Conservation (phyloP, 148 eudicot species). For the Rhododendron ovatum region DNA sequence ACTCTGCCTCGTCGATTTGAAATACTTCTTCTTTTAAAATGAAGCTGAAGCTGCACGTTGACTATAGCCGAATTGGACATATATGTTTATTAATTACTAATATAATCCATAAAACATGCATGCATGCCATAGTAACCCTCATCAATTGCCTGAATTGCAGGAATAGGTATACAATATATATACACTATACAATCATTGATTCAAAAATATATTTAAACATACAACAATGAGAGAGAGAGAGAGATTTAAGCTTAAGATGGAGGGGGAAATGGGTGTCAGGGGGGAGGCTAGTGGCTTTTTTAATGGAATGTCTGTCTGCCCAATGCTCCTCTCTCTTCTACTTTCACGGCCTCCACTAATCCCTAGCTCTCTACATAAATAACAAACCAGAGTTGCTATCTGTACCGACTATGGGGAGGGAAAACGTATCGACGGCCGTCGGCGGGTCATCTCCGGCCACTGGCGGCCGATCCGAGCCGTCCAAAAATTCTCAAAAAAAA, state of each 20-base stretch:
- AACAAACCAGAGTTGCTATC: too few species aligned
- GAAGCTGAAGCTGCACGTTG: not conserved
- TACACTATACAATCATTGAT: not conserved
- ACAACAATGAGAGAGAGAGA: not conserved
- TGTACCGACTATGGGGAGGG: too few species aligned
- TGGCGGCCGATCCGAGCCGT: too few species aligned
- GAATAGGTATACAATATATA: not conserved
- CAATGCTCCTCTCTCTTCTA: not conserved
- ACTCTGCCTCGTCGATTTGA: not conserved
- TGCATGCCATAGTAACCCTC: not conserved
- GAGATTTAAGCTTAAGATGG: not conserved
- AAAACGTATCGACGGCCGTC: too few species aligned
- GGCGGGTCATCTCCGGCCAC: too few species aligned
- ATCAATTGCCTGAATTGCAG: not conserved
- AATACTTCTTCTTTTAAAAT: not conserved
- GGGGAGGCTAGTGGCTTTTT: not conserved
- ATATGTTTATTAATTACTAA: not conserved
- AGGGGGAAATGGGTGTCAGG: not conserved
- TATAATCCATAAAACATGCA: not conserved
- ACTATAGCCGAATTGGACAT: not conserved
- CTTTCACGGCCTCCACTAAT: conserved; percentile 8
- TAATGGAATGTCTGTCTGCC: conserved; percentile 14
- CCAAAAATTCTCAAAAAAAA: too few species aligned
- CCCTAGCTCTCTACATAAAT: not conserved
- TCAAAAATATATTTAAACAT: not conserved